A percentile compares a stretch with the other conserved stretches of the same genome.
These are phyloP conservation scores for Eimeria praecox DNA, from an alignment of 169 alveolate species.

Conservation along the genomic window DNA sequence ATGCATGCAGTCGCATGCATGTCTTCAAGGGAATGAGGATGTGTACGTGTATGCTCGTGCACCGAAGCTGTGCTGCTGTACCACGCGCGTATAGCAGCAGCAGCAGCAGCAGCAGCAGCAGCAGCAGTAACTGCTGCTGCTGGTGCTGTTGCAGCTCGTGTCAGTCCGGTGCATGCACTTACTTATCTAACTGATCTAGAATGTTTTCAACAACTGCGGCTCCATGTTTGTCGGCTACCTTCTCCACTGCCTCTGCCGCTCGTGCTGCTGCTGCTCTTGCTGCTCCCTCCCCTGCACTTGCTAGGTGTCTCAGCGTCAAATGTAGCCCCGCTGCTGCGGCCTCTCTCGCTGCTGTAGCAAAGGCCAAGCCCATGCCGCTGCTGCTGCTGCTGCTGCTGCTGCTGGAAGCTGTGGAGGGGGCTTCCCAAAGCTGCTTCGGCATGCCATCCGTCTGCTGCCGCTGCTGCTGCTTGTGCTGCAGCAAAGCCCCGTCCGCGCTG, in stretches of 20 bases:
- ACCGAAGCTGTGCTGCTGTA: neutral
- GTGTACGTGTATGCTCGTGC: no score
- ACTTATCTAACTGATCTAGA: constrained; percentile 28
- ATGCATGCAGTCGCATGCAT: no score
- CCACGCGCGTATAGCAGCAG: neutral
- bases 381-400: constrained; percentile 35
- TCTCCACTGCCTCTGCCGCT: constrained; percentile 59
- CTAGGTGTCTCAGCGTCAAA: constrained; percentile 35
- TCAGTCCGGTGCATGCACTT: neutral
- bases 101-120: constrained; percentile 1
- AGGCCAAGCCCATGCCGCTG: constrained; percentile 26
- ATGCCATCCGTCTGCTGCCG: neutral
- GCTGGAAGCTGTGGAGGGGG: constrained; percentile 5
- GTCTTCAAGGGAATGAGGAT: no score
- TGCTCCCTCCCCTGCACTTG: constrained; percentile 57
- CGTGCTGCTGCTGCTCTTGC: constrained; percentile 59
- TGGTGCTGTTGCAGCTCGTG: neutral
- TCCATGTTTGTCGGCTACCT: constrained; percentile 24
- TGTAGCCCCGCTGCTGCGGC: constrained; percentile 53
- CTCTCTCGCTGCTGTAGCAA: constrained; percentile 47
- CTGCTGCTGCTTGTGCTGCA: constrained; percentile 38
- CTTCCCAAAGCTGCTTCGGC: constrained; percentile 37
- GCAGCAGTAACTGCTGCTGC: constrained; percentile 6
- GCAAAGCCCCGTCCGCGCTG: constrained; percentile 25
- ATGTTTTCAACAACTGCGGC: constrained; percentile 48